A percentile compares a stretch with the other conserved stretches of the same genome.
Conservation (phyloP, 2,329 filamentous ascomycete genomes). For the Nemania diffusa region DNA sequence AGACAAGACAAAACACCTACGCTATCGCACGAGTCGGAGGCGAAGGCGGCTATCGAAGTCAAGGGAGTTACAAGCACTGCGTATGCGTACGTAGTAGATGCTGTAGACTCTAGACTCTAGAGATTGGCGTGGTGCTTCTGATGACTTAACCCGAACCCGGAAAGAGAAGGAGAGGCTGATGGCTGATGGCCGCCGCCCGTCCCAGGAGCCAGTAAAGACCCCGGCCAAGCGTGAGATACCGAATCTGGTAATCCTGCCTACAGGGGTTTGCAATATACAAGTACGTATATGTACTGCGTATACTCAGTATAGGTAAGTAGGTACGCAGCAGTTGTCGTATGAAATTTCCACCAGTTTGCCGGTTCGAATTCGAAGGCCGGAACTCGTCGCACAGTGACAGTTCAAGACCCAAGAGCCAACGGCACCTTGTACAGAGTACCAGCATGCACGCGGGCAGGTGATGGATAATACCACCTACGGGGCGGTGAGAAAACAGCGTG, state of each 20-base stretch:
- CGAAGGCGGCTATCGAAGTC: slow-evolving; percentile 17
- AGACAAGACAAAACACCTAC: background rate
- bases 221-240: slow-evolving; percentile 23
- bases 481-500: slow-evolving; percentile 6
- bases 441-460: background rate
- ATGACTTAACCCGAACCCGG: slow-evolving; percentile 18
- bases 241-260: slow-evolving; percentile 15
- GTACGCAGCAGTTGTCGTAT: too few species aligned
- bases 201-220: slow-evolving; percentile 7
- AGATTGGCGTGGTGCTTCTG: background rate
- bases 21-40: slow-evolving; percentile 7
- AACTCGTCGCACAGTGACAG: background rate
- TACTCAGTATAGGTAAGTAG: background rate
- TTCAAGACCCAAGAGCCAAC: background rate
- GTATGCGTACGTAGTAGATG: background rate
- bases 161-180: slow-evolving; percentile 29
- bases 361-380: slow-evolving; percentile 3
- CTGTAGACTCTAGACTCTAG: background rate
- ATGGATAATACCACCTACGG: background rate
- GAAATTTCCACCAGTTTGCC: slow-evolving; percentile 1
- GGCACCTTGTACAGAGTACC: background rate
- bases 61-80: slow-evolving; percentile 4
- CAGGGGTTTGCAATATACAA: background rate
- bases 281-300: background rate
- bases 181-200: background rate